Evolutionary conservation across 2,329 filamentous ascomycete genomes (phyloP), one percentile per base, ranked within the genome.

Genomic region (Pleoardoris graminearum): DNA sequence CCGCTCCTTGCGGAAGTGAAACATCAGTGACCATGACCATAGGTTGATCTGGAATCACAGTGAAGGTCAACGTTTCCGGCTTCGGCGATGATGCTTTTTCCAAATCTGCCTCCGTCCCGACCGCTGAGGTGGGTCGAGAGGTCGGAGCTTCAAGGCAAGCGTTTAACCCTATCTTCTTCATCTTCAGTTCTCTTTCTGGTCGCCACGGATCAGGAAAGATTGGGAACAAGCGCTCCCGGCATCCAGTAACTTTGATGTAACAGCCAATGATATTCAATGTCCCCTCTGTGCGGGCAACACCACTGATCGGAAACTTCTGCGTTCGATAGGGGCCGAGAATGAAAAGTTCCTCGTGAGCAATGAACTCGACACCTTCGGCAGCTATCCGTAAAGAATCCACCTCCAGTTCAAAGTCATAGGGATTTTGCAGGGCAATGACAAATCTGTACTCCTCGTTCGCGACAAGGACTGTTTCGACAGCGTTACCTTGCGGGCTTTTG

Each of bases 381-480:
- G 91, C 86, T 6, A 99, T 77, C 22, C 80, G 82, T 38, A 99
- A 81, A 48, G 85, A 87, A 68, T 97, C 91, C 29, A 99, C 86
- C 49, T 96, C 90, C 4, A 99, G 77, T 56, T 97, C 91, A 59
- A 97, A 88, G 54, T 97, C 93, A 62, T 91, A 97, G 0, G 92
- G 91, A 63, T 99, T 99, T 68, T 97, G 94, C 16, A 99, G 78
- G 1, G 89, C 91, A 25, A 97, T 82, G 61, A 84, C 83, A 72
- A 97, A 96, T 3, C 82, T 85, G 2, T 89, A 86, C 52, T 83
- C 76, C 71, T 97, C 92, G 14, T 86, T 87, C 4, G 90, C 86
- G 17, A 97, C 89, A 25, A 97, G 78, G 1, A 91, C 82, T 51
- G 81, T 82, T 53, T 91, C 85, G 11, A 82, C 77, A 1, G 80